Evolutionary conservation across 2,329 filamentous ascomycete species (phyloP), one percentile per base, ranked within the genome.

Genomic region (Blastomyces parvus): DNA sequence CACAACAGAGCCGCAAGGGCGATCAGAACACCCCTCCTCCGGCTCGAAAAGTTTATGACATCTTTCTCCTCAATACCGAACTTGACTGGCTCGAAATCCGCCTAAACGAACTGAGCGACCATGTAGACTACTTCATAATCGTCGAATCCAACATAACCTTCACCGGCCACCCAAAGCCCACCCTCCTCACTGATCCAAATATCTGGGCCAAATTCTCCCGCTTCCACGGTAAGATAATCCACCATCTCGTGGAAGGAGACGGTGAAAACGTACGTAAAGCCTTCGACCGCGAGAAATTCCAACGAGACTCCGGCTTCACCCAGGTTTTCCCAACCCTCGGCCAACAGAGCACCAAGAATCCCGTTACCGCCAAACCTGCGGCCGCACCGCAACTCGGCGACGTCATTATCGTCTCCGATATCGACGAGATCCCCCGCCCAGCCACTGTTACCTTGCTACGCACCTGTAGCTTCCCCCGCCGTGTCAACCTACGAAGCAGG

Each of bases 1-100:
- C 3, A 42, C 22, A 40, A 44, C 13, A 17, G 38, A 9, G 22
- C 9, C 44, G 44, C 22, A 48, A 48, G 8, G n/a, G n/a, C 22
- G 5, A 50, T 14, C 19, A 17, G 9, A 55, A 55, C 27, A 36
- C 19, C 56, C 22, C 13, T 17, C 36, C 13, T 30, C 30, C 44
- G n/a, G 17, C 22, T 36, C 79, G 83, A 60, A 84, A 83, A 69
- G 75, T 86, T 40, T 86, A 84, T 71, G 86, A 88, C 70, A 76
- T 88, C 1, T 78, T 86, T 68, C 81, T 87, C 78, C 74, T 87
- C 67, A 86, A 85, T 67, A 82, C 79, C 2, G 86, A 88, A 73
- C 77, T 88, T 14, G 85, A 88, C 73, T 86, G 84, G 80, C 78
- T 88, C 52, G 85, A 88, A 71, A 83, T 88, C 58, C 82, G 84